Percentiles rank a stretch among this genome's conserved stretches.
Evolutionary conservation across 192 early-diverging fungal species (phyloP).

Genomic region (Spizellomyces punctatus): DNA sequence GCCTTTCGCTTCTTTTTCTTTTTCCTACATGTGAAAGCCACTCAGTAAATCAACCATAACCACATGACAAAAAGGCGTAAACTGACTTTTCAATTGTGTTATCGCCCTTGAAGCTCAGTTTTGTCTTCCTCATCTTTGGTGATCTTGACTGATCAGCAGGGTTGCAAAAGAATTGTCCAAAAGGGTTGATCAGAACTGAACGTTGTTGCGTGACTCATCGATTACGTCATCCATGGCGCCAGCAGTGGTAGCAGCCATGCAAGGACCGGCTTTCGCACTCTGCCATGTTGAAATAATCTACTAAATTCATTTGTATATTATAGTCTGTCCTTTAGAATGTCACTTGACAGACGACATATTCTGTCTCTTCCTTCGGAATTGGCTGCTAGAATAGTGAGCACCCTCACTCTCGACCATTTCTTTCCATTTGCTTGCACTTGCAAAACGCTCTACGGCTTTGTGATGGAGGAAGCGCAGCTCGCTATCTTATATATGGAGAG

Average conservation of each 20-base stretch:
- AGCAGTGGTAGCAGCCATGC: too few species aligned
- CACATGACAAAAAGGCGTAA: background rate
- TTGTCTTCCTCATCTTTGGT: slow-evolving; percentile 34
- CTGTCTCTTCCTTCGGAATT: slow-evolving; percentile 6
- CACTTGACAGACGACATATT: background rate
- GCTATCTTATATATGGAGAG: background rate
- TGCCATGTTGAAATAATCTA: too few species aligned
- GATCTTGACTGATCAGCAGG: too few species aligned
- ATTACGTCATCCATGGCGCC: too few species aligned
- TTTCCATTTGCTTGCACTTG: background rate
- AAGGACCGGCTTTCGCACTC: too few species aligned
- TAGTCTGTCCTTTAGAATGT: background rate
- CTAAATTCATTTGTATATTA: background rate
- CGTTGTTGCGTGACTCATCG: too few species aligned
- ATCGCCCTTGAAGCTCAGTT: slow-evolving; percentile 67
- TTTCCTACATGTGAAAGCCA: slow-evolving; percentile 8
- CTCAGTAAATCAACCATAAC: too few species aligned
- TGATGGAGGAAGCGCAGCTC: background rate
- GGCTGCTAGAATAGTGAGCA: background rate
- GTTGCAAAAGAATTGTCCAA: too few species aligned
- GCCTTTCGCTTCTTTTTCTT: slow-evolving; percentile 24
- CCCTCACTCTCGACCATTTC: background rate
- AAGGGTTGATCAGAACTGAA: too few species aligned
- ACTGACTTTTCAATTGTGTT: slow-evolving; percentile 52
- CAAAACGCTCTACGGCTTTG: background rate